Conservation (phyloP, 2,329 filamentous ascomycete genomes). For the Botryotinia convoluta region DNA sequence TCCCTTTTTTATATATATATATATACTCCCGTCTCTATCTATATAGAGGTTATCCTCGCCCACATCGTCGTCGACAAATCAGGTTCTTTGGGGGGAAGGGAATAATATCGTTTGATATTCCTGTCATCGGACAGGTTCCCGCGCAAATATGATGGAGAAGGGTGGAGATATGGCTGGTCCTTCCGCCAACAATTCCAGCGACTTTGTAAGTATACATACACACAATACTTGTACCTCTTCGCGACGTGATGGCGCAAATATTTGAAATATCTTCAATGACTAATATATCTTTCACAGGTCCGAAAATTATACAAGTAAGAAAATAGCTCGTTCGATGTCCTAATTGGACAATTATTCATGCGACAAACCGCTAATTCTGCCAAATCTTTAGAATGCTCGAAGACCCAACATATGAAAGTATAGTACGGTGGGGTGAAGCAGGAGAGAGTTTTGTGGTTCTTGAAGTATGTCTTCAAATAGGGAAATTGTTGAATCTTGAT, state of each 20-base stretch:
- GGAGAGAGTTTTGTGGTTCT: slow-evolving; percentile 96
- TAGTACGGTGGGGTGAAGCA: slow-evolving; percentile 93
- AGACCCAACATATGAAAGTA: slow-evolving; percentile 85
- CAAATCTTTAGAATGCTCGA: slow-evolving; percentile 80
- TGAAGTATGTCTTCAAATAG: slow-evolving; percentile 61
- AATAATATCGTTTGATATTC: background rate
- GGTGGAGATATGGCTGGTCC: slow-evolving; percentile 34
- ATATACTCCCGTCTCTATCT: background rate
- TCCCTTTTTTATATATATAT: background rate
- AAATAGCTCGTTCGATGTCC: background rate
- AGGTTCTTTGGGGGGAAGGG: background rate
- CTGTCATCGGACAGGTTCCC: slow-evolving; percentile 5
- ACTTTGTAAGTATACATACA: slow-evolving; percentile 73
- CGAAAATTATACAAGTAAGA: slow-evolving; percentile 96
- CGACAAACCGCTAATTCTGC: slow-evolving; percentile 27
- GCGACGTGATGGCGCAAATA: background rate
- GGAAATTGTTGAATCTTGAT: background rate
- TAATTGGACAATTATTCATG: slow-evolving; percentile 35
- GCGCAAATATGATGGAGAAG: slow-evolving; percentile 36
- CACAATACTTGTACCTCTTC: background rate
- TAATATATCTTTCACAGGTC: slow-evolving; percentile 57
- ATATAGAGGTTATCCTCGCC: slow-evolving; percentile 9
- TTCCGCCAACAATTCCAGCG: slow-evolving; percentile 78
- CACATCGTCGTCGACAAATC: background rate
- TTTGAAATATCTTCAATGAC: slow-evolving; percentile 9